Conservation (phyloP, 2,329 filamentous ascomycete genomes). For the Septoria linicola region DNA sequence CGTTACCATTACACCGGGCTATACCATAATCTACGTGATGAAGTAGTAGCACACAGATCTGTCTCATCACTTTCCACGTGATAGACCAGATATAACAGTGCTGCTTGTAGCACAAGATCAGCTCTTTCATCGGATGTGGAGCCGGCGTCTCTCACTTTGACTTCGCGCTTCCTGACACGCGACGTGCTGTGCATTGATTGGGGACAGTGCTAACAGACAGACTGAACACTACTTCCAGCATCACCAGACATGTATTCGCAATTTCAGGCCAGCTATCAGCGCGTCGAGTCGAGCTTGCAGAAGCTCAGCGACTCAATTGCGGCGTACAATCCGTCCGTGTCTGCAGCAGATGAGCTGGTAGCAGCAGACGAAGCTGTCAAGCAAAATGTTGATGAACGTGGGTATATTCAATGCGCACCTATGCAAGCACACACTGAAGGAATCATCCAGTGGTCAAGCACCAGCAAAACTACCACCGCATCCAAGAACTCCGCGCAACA, state of each 20-base stretch:
- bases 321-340: slow-evolving; percentile 73
- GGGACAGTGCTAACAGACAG: too few relatives aligned
- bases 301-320: slow-evolving; percentile 75
- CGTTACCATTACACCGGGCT: too few relatives aligned
- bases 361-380: slow-evolving; percentile 68
- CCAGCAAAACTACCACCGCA: slow-evolving; percentile 69
- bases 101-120: too few relatives aligned
- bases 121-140: too few relatives aligned
- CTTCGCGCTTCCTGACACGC: background rate
- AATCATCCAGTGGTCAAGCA: slow-evolving; percentile 61
- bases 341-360: slow-evolving; percentile 67
- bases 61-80: too few relatives aligned
- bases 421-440: background rate
- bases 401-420: background rate
- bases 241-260: slow-evolving; percentile 42
- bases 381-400: slow-evolving; percentile 65
- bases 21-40: too few relatives aligned
- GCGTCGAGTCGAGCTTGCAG: slow-evolving; percentile 55
- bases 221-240: too few relatives aligned
- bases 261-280: slow-evolving; percentile 46
- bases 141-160: background rate
- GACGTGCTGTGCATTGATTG: too few relatives aligned
- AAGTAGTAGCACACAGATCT: too few relatives aligned
- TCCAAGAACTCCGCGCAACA: slow-evolving; percentile 66
- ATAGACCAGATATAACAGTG: too few relatives aligned